Evolutionary conservation across 768 basidiomycete species (phyloP), one percentile per base, ranked within the genome.

Genomic region (Trametes gibbosa): DNA sequence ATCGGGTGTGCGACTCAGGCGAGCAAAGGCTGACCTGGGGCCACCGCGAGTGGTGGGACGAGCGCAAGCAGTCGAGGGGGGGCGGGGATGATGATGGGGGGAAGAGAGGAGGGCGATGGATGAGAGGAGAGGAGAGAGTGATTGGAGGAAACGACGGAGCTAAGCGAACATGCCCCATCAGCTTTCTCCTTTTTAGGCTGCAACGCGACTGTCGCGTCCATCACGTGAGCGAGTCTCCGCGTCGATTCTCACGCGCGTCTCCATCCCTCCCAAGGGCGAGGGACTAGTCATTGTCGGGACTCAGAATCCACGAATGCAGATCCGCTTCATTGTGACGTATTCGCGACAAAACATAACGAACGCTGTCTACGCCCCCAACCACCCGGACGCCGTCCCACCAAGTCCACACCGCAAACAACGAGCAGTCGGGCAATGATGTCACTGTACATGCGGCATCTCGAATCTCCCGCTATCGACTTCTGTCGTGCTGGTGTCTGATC

Each of bases 201-300:
- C 72, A 70, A 67, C 77, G 75, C 77, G 78, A 60, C 56, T 54
- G 62, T 71, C 77, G 77, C 76, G 77, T 70, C 50, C 0, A n/a
- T 71, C 78, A 79, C 72, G 74, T 79, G 78, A 70, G 46, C 70
- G 71, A 64, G 43, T 64, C 43, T 32, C 29, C 48, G 50, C 57
- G 53, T 53, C 45, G 32, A 27, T 61, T 62, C 63, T 16, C 59
- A 58, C 56, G 61, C 55, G 55, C 42, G 29, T 42, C 46, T 49
- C 32, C 42, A 9, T 32, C 29, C 29, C 43, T 45, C 23, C 43
- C 34, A n/a, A n/a, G n/a, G n/a, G n/a, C n/a, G n/a, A n/a, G n/a
- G n/a, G n/a, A n/a, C n/a, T n/a, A n/a, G 8, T 4, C 41, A 19
- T 21, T 19, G 41, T 19, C n/a, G n/a, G n/a, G n/a, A n/a, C n/a